phyloP scores from a whole-genome alignment of 2,329 filamentous ascomycete species.

The Xylaria sp. region DNA sequence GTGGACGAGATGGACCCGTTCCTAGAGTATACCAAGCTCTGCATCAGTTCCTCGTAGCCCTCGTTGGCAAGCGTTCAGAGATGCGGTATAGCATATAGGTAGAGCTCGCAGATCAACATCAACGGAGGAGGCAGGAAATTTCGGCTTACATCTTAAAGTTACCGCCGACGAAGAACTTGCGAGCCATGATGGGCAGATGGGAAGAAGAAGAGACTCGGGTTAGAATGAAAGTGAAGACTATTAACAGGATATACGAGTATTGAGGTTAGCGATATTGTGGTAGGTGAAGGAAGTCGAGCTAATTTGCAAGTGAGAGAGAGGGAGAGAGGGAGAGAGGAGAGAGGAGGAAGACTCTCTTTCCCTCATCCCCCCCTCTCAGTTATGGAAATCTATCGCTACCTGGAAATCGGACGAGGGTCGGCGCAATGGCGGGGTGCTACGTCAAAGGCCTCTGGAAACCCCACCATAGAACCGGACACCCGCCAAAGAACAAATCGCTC shows the following conservation, averaged over 20 bases:
- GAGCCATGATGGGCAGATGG: constrained; percentile 70
- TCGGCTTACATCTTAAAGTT: constrained; percentile 99
- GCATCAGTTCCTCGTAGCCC: constrained; percentile 18
- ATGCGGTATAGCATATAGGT: constrained; percentile 25
- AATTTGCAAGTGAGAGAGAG: not conserved
- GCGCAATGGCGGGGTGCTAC: not conserved
- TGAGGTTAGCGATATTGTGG: constrained; percentile 1
- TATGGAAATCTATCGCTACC: not conserved
- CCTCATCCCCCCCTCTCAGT: not conserved
- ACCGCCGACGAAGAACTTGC: constrained; percentile 95
- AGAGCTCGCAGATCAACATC: too few relatives aligned
- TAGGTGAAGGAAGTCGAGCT: not conserved
- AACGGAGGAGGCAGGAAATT: constrained; percentile 17
- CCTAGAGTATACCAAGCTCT: constrained; percentile 54
- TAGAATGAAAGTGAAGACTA: not conserved
- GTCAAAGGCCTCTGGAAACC: constrained; percentile 8
- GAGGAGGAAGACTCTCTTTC: too few relatives aligned
- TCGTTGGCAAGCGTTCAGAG: too few relatives aligned
- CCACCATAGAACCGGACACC: constrained; percentile 7
- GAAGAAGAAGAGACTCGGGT: constrained; percentile 2
- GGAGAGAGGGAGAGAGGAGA: too few relatives aligned
- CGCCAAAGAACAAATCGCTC: constrained; percentile 17
- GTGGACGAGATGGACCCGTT: constrained; percentile 91
- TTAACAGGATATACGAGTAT: not conserved
- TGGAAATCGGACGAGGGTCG: constrained; percentile 2